Conservation (phyloP, 169 alveolate species). For the Theileria parva region DNA sequence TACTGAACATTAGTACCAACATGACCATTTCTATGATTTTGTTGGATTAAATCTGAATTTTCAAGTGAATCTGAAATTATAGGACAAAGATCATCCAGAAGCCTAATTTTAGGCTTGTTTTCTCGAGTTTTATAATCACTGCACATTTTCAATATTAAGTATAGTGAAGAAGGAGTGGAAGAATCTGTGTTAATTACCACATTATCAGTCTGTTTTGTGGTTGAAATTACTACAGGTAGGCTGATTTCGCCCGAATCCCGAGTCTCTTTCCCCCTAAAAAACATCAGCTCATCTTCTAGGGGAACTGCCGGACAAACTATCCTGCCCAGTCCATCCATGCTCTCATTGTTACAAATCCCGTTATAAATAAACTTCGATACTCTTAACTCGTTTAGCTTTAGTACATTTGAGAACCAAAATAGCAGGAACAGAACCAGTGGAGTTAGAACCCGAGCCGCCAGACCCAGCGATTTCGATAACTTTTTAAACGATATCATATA, state of each 20-base stretch:
- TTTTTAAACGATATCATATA: background rate
- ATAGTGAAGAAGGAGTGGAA: slow-evolving; percentile 18
- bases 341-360: slow-evolving; percentile 21
- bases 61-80: background rate
- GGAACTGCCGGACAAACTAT: slow-evolving; percentile 29
- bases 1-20: background rate
- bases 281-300: background rate
- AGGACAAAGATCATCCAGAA: slow-evolving; percentile 12
- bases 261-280: background rate
- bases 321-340: slow-evolving; percentile 10
- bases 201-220: slow-evolving; percentile 3
- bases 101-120: background rate
- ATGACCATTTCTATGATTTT: background rate
- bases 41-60: background rate
- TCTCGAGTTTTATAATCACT: background rate
- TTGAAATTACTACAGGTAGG: slow-evolving; percentile 8
- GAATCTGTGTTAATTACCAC: slow-evolving; percentile 13
- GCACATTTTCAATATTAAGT: slow-evolving; percentile 17
- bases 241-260: background rate
- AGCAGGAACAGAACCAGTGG: slow-evolving; percentile 1
- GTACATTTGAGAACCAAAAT: background rate
- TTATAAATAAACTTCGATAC: slow-evolving; percentile 1
- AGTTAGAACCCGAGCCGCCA: slow-evolving; percentile 6
- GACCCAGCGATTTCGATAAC: slow-evolving; percentile 6
- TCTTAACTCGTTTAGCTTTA: slow-evolving; percentile 11